Evolutionary conservation across 371 early-diverging fungal species (phyloP).

Genomic region (Mortierella sp.): DNA sequence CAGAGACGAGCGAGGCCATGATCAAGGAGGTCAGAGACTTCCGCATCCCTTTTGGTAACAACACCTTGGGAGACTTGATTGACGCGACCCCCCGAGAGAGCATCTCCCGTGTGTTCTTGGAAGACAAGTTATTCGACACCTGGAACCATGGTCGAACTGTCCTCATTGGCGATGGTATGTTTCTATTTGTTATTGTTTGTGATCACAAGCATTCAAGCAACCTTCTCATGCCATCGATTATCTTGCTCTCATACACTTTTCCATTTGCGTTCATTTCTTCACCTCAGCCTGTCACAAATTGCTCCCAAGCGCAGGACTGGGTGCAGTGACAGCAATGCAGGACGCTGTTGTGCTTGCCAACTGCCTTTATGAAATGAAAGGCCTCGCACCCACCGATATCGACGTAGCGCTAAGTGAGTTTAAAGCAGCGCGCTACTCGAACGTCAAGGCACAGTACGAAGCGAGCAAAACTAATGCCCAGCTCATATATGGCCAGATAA

Average conservation of each 20-base stretch:
- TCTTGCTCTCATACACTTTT: neutral
- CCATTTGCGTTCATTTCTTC: neutral
- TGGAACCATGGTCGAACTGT: slow-evolving; percentile 28
- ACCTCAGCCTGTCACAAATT: neutral
- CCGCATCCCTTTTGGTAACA: neutral
- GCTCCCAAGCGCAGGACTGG: neutral
- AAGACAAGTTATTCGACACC: slow-evolving; percentile 23
- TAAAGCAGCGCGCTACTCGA: neutral
- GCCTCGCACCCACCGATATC: neutral
- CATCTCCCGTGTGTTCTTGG: slow-evolving; percentile 18
- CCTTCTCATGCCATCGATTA: neutral
- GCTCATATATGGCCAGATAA: slow-evolving; percentile 22
- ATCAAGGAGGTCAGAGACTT: slow-evolving; percentile 15
- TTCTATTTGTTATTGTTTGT: neutral
- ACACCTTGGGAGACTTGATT: slow-evolving; percentile 17
- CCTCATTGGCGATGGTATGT: slow-evolving; percentile 18
- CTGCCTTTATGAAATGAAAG: neutral
- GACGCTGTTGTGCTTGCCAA: slow-evolving; percentile 21
- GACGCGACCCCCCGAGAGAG: slow-evolving; percentile 5
- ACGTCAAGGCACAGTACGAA: slow-evolving; percentile 1
- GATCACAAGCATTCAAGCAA: neutral
- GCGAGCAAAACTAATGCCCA: slow-evolving; percentile 2
- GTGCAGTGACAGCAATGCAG: slow-evolving; percentile 21
- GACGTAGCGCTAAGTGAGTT: neutral
- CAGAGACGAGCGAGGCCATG: slow-evolving; percentile 11